A percentile compares a stretch with the other conserved stretches of the same genome.
Conservation (phyloP, 306 rosid genomes). For the Sindora glabra region DNA sequence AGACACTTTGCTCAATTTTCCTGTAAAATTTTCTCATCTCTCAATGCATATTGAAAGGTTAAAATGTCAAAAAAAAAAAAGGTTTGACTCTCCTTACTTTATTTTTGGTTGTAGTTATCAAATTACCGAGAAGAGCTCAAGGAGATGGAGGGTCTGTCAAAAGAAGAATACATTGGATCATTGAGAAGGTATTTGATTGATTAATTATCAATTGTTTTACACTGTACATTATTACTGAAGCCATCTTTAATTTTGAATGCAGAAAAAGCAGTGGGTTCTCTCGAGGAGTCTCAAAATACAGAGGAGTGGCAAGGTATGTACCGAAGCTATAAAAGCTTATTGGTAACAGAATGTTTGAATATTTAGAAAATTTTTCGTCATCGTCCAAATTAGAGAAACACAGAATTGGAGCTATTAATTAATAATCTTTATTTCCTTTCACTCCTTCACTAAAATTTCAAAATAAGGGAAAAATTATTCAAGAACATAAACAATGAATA, state of each 20-base stretch:
- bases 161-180: conserved; percentile 90
- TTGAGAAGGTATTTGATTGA: conserved; percentile 60
- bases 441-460: no score
- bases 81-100: neutral
- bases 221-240: neutral
- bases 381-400: no score
- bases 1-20: conserved; percentile 73
- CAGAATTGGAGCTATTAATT: no score
- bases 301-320: conserved; percentile 88
- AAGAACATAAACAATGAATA: no score
- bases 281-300: conserved; percentile 88
- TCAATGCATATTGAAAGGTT: neutral
- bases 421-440: no score
- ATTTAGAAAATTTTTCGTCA: no score
- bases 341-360: no score
- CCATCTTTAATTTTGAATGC: neutral
- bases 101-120: conserved; percentile 29
- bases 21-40: conserved; percentile 32
- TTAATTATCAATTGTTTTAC: neutral
- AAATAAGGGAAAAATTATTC: no score
- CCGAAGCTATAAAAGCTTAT: no score
- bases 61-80: no score
- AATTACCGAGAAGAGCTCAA: conserved; percentile 61
- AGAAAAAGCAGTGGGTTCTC: conserved; percentile 98
- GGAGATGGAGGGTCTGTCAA: conserved; percentile 76